Percentiles rank a stretch among this genome's conserved stretches.
phyloP scores from a whole-genome alignment of 2,329 filamentous ascomycete genomes.

The Penicillium hordei region DNA sequence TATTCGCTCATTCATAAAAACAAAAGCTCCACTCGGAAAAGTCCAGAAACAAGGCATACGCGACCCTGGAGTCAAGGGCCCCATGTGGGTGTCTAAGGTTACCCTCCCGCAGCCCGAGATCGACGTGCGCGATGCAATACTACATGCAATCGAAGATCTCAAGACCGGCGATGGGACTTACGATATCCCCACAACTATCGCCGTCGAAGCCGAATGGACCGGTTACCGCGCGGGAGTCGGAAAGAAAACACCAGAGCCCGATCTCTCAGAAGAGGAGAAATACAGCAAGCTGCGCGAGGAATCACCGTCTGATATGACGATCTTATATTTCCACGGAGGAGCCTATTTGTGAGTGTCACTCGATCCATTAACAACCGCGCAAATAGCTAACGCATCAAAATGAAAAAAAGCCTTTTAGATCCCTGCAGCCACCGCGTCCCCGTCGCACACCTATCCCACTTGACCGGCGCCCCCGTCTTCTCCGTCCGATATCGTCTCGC shows the following conservation, averaged over 20 bases:
- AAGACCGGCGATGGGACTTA: conserved; percentile 42
- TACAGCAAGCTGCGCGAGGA: conserved; percentile 43
- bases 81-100: conserved; percentile 77
- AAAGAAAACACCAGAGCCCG: conserved; percentile 39
- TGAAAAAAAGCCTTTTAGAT: conserved; percentile 41
- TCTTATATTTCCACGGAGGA: conserved; percentile 51
- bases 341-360: conserved; percentile 43
- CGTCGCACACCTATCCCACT: conserved; percentile 40
- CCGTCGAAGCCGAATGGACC: conserved; percentile 50
- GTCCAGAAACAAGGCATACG: conserved; percentile 63
- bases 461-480: conserved; percentile 42
- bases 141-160: conserved; percentile 41
- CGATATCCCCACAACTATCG: conserved; percentile 34
- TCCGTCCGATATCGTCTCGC: conserved; percentile 50
- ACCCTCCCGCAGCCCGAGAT: conserved; percentile 59
- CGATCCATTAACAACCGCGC: not conserved
- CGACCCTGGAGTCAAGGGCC: conserved; percentile 70
- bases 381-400: not conserved
- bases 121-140: conserved; percentile 42
- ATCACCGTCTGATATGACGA: conserved; percentile 41
- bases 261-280: conserved; percentile 46
- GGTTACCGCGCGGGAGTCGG: conserved; percentile 43
- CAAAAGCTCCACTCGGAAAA: conserved; percentile 56
- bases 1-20: conserved; percentile 63
- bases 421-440: conserved; percentile 44